phyloP scores from a whole-genome alignment of 371 early-diverging fungal genomes.

The Mucor lusitanicus region DNA sequence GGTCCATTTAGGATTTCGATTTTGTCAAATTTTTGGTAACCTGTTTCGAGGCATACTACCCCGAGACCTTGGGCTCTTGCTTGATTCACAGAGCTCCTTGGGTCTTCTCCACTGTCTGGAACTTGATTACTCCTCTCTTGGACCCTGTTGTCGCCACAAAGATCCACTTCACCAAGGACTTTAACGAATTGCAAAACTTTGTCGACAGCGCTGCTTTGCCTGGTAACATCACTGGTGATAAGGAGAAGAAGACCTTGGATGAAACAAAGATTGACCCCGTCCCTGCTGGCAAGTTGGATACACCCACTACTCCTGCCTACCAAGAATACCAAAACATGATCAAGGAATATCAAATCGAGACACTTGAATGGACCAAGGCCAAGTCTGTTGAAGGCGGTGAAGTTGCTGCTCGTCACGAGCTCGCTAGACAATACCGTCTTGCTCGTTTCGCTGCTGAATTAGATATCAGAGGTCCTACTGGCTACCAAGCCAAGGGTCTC shows the following conservation, averaged over 20 bases:
- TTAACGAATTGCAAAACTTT: slow-evolving; percentile 61
- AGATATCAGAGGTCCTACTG: slow-evolving; percentile 27
- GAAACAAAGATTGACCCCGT: slow-evolving; percentile 28
- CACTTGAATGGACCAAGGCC: slow-evolving; percentile 28
- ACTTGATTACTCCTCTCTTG: slow-evolving; percentile 77
- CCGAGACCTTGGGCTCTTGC: slow-evolving; percentile 81
- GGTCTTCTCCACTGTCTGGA: slow-evolving; percentile 82
- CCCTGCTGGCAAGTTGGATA: slow-evolving; percentile 25
- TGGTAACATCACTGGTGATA: slow-evolving; percentile 33
- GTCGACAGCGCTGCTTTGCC: slow-evolving; percentile 51
- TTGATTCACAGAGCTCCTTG: slow-evolving; percentile 87
- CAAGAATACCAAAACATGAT: slow-evolving; percentile 22
- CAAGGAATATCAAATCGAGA: slow-evolving; percentile 22
- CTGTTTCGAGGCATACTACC: slow-evolving; percentile 87
- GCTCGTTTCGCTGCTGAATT: slow-evolving; percentile 25
- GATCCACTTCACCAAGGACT: slow-evolving; percentile 75
- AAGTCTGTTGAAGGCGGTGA: slow-evolving; percentile 13
- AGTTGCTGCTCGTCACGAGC: slow-evolving; percentile 13
- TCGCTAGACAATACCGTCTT: slow-evolving; percentile 30
- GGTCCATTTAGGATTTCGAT: slow-evolving; percentile 59
- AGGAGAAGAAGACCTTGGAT: slow-evolving; percentile 29
- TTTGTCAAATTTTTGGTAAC: slow-evolving; percentile 79
- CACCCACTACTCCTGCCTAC: slow-evolving; percentile 22
- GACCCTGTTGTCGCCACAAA: slow-evolving; percentile 93
- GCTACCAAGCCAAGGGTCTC: slow-evolving; percentile 28